These are phyloP conservation scores for Cryptosporidium xiaoi DNA, from an alignment of 169 alveolate species.

Conservation along the genomic window DNA sequence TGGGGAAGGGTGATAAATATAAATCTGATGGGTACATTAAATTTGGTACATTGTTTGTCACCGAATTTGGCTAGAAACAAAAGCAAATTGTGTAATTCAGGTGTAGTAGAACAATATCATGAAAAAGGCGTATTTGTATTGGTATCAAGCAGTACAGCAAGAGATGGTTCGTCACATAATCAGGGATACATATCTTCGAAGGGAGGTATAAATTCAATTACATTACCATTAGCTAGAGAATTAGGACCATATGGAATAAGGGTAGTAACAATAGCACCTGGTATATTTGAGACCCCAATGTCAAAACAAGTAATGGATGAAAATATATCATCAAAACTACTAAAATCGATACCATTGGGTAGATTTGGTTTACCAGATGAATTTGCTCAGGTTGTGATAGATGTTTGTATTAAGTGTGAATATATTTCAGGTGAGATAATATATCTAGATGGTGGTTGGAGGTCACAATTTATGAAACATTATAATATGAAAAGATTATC, in stretches of 20 bases:
- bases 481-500: conserved; percentile 32
- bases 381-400: conserved; percentile 81
- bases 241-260: conserved; percentile 85
- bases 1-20: conserved; percentile 53
- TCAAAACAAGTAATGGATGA: conserved; percentile 76
- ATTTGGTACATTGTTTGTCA: conserved; percentile 48
- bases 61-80: conserved; percentile 33
- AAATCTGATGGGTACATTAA: conserved; percentile 46
- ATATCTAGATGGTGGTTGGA: conserved; percentile 85
- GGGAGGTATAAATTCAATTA: conserved; percentile 51
- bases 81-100: neutral
- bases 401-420: conserved; percentile 76
- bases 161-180: conserved; percentile 58
- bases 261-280: conserved; percentile 85
- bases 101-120: neutral
- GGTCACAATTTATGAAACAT: conserved; percentile 72
- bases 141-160: conserved; percentile 63
- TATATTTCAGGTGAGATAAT: conserved; percentile 81
- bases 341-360: conserved; percentile 82
- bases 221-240: conserved; percentile 86
- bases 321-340: conserved; percentile 58
- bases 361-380: conserved; percentile 84
- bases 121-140: conserved; percentile 63
- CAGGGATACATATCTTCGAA: conserved; percentile 64
- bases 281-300: conserved; percentile 84